These are phyloP conservation scores for Anethum foeniculum DNA, from an alignment of 140 eudicot species.

Conservation along the genomic window DNA sequence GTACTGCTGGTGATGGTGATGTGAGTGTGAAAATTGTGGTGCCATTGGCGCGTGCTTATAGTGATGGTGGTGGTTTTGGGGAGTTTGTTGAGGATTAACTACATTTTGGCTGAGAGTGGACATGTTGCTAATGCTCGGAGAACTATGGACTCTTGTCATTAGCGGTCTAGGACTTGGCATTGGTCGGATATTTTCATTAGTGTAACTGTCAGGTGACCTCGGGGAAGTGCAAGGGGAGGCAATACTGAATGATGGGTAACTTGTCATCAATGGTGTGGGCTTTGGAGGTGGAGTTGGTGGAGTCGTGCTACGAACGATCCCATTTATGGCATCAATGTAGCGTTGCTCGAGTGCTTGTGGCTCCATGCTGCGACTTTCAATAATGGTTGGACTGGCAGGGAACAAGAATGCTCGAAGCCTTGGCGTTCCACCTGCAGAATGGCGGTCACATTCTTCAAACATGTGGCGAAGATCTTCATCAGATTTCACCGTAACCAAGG, in stretches of 20 bases:
- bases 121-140: conserved; percentile 54
- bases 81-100: neutral
- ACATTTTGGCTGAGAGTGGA: conserved; percentile 17
- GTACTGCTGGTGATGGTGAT: conserved; percentile 15
- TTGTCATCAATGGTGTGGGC: conserved; percentile 21
- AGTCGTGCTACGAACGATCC: conserved; percentile 32
- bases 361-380: conserved; percentile 36
- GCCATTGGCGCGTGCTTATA: neutral
- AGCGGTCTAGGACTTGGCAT: conserved; percentile 14
- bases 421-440: conserved; percentile 39
- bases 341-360: conserved; percentile 52
- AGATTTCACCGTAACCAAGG: conserved; percentile 69
- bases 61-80: neutral
- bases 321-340: conserved; percentile 69
- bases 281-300: conserved; percentile 2
- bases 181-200: conserved; percentile 11
- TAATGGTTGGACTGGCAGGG: conserved; percentile 40
- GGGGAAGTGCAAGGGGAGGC: conserved; percentile 66
- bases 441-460: conserved; percentile 68
- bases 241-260: conserved; percentile 29
- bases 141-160: conserved; percentile 53
- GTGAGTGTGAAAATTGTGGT: conserved; percentile 12
- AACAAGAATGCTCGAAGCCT: conserved; percentile 68
- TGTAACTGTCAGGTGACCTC: conserved; percentile 46
- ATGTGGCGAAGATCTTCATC: conserved; percentile 74